Conservation (phyloP, 2,329 filamentous ascomycete genomes). For the Phaeosphaeriaceae sp. region DNA sequence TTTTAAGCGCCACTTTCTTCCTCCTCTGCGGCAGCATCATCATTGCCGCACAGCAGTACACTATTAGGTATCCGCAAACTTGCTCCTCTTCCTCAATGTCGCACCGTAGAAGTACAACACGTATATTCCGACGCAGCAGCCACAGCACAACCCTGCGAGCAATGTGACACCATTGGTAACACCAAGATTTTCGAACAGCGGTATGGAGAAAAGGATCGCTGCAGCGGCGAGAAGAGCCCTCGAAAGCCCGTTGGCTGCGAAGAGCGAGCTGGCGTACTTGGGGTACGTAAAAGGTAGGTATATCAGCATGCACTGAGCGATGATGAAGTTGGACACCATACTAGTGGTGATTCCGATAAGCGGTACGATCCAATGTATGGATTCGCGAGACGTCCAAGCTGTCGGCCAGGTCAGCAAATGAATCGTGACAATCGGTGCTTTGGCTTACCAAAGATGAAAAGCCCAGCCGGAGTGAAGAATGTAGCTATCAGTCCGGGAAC, state of each 20-base stretch:
- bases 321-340: constrained; percentile 42
- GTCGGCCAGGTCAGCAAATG: neutral
- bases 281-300: constrained; percentile 68
- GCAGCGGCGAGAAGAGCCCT: constrained; percentile 62
- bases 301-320: constrained; percentile 57
- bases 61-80: neutral
- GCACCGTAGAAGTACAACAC: neutral
- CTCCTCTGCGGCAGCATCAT: no score
- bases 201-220: constrained; percentile 63
- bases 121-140: constrained; percentile 53
- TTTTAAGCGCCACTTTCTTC: no score
- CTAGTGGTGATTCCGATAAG: constrained; percentile 57
- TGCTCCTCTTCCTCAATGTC: neutral
- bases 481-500: constrained; percentile 16
- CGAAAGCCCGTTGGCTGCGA: constrained; percentile 66
- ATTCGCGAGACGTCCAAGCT: constrained; percentile 66
- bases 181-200: constrained; percentile 63
- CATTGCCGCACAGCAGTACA: constrained; percentile 5
- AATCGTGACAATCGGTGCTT: neutral
- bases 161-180: constrained; percentile 63
- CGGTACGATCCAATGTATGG: constrained; percentile 62
- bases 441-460: constrained; percentile 24
- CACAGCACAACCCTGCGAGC: constrained; percentile 53
- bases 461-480: constrained; percentile 17
- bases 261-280: constrained; percentile 53